Evolutionary conservation across 2,329 filamentous ascomycete genomes (phyloP).

Genomic region (Sclerotiophoma versabilis): DNA sequence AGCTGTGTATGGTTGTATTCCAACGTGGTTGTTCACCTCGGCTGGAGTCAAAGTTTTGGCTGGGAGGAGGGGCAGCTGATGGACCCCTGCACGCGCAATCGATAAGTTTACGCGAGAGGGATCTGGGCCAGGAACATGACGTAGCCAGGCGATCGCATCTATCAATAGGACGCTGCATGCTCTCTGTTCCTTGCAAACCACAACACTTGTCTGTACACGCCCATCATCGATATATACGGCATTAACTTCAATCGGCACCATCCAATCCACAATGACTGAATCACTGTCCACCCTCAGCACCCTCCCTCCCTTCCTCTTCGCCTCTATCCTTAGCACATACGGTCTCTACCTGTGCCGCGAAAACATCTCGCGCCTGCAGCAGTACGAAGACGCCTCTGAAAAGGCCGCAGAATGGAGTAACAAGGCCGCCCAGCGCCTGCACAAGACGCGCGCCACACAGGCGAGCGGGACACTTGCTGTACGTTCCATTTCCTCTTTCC

Average conservation of each 20-base stretch:
- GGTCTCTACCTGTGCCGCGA: slow-evolving; percentile 43
- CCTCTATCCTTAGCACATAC: slow-evolving; percentile 37
- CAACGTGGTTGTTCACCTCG: slow-evolving; percentile 6
- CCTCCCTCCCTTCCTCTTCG: slow-evolving; percentile 28
- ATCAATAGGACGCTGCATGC: no score
- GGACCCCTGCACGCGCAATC: background rate
- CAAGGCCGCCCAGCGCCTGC: slow-evolving; percentile 40
- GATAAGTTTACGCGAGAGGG: background rate
- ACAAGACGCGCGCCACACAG: slow-evolving; percentile 48
- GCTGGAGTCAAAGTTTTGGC: slow-evolving; percentile 6
- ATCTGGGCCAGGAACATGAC: slow-evolving; percentile 2
- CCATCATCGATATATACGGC: background rate
- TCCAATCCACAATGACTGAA: background rate
- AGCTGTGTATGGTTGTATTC: background rate
- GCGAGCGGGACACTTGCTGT: slow-evolving; percentile 43
- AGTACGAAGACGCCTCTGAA: slow-evolving; percentile 45
- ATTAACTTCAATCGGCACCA: background rate
- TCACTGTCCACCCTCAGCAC: slow-evolving; percentile 3
- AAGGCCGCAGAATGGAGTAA: slow-evolving; percentile 49
- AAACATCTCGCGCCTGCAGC: slow-evolving; percentile 46
- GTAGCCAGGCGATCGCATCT: background rate
- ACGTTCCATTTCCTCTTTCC: slow-evolving; percentile 1
- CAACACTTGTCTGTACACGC: background rate
- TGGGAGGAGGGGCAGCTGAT: background rate
- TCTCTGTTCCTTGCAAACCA: background rate